phyloP scores from a whole-genome alignment of 768 basidiomycete species.

The Neoboletus brunneissimus region DNA sequence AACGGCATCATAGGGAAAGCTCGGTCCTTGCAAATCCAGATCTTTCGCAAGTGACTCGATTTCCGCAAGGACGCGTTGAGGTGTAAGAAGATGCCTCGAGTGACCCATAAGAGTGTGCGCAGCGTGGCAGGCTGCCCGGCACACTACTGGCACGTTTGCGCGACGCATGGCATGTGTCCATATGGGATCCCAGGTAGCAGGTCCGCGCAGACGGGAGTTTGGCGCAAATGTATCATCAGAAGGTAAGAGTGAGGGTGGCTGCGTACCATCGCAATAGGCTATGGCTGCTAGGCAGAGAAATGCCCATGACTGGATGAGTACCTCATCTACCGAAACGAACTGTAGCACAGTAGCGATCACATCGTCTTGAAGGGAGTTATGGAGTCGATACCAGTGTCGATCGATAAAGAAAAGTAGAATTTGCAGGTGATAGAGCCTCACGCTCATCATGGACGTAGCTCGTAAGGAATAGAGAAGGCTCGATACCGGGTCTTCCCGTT shows the following conservation, averaged over 20 bases:
- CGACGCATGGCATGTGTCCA: conserved; percentile 85
- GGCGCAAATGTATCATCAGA: not conserved
- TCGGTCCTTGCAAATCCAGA: conserved; percentile 87
- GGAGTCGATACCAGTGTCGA: conserved; percentile 67
- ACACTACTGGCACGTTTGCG: conserved; percentile 61
- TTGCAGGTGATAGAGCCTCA: conserved; percentile 60
- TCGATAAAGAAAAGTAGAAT: conserved; percentile 82
- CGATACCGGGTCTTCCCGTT: conserved; percentile 57
- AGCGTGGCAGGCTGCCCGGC: conserved; percentile 76
- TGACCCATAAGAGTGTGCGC: conserved; percentile 52
- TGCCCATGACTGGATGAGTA: conserved; percentile 75
- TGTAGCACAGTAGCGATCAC: conserved; percentile 56
- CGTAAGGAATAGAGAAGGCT: conserved; percentile 52
- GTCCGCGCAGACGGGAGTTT: conserved; percentile 10
- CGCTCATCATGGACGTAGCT: conserved; percentile 26
- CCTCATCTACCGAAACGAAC: conserved; percentile 63
- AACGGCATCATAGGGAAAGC: conserved; percentile 84
- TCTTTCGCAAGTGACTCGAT: conserved; percentile 80
- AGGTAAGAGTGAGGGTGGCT: conserved; percentile 1
- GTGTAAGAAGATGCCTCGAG: conserved; percentile 44
- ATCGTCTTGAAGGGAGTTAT: conserved; percentile 53
- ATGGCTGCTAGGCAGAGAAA: conserved; percentile 79
- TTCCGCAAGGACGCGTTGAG: conserved; percentile 61
- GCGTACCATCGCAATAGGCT: conserved; percentile 45
- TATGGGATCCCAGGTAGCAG: conserved; percentile 68